These are phyloP conservation scores for Linanthus parryae DNA, from an alignment of 148 eudicot genomes.

Conservation along the genomic window DNA sequence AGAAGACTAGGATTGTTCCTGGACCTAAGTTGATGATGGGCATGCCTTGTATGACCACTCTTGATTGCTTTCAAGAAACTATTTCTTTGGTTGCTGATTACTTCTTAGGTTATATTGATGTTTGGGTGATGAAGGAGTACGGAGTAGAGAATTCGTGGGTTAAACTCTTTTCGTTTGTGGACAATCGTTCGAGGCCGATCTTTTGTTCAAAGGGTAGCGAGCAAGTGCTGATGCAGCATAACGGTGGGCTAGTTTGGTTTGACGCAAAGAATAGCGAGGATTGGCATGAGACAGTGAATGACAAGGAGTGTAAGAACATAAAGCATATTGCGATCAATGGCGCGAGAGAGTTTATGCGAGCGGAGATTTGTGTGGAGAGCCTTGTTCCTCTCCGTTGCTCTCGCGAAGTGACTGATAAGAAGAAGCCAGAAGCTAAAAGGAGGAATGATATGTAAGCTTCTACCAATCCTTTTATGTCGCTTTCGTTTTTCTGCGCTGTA, in stretches of 20 bases:
- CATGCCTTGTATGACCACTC: slow-evolving; percentile 12
- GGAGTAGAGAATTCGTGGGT: slow-evolving; percentile 39
- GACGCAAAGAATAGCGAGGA: no score
- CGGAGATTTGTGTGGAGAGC: slow-evolving; percentile 29
- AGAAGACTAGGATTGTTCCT: slow-evolving; percentile 19
- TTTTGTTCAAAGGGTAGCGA: slow-evolving; percentile 20
- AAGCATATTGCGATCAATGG: slow-evolving; percentile 13
- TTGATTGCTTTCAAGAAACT: slow-evolving; percentile 25
- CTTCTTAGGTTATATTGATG: slow-evolving; percentile 12
- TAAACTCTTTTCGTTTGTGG: slow-evolving; percentile 23
- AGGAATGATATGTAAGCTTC: slow-evolving; percentile 13
- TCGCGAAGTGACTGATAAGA: no score
- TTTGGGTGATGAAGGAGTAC: slow-evolving; percentile 51
- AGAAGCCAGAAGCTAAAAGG: slow-evolving; percentile 4
- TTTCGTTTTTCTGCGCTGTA: no score
- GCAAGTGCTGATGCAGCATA: slow-evolving; percentile 22
- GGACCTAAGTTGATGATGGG: slow-evolving; percentile 17
- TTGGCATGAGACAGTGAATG: slow-evolving; percentile 41
- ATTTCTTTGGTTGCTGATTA: slow-evolving; percentile 18
- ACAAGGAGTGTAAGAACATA: slow-evolving; percentile 12
- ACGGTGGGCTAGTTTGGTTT: slow-evolving; percentile 14
- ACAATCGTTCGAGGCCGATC: no score
- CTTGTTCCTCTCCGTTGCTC: slow-evolving; percentile 34
- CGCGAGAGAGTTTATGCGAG: not conserved
- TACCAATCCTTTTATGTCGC: no score